Evolutionary conservation across 2,329 filamentous ascomycete species (phyloP).

Genomic region (Trichoderma endophyticum): DNA sequence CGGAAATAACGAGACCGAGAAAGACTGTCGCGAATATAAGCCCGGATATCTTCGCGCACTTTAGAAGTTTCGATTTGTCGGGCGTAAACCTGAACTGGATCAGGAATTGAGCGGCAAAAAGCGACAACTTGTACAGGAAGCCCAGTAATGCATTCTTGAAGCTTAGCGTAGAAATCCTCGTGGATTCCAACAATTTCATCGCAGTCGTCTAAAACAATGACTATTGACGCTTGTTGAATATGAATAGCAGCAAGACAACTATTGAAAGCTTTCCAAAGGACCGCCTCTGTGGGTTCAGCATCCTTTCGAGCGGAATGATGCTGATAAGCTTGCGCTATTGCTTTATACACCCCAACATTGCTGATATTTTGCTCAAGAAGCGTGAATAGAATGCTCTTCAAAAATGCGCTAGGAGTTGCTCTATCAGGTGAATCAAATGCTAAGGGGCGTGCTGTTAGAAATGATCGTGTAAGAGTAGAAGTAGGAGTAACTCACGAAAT

Average conservation of each 20-base stretch:
- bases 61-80: not conserved
- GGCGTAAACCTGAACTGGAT: not conserved
- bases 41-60: not conserved
- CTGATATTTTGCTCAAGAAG: not conserved
- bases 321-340: not conserved
- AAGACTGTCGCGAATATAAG: not conserved
- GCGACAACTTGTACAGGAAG: not conserved
- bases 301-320: not conserved
- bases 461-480: not conserved
- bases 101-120: not conserved
- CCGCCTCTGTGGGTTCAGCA: not conserved
- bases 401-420: not conserved
- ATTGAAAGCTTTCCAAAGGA: slow-evolving; percentile 29
- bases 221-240: slow-evolving; percentile 27
- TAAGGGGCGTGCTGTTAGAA: not conserved
- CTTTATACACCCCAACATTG: not conserved
- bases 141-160: not conserved
- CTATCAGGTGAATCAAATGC: not conserved
- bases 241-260: slow-evolving; percentile 33
- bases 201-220: slow-evolving; percentile 38
- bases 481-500: slow-evolving; percentile 32
- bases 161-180: not conserved
- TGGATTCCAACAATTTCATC: slow-evolving; percentile 31
- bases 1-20: not conserved
- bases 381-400: not conserved